Conservation (phyloP, 148 eudicot genomes). For the Diospyros kaki region DNA sequence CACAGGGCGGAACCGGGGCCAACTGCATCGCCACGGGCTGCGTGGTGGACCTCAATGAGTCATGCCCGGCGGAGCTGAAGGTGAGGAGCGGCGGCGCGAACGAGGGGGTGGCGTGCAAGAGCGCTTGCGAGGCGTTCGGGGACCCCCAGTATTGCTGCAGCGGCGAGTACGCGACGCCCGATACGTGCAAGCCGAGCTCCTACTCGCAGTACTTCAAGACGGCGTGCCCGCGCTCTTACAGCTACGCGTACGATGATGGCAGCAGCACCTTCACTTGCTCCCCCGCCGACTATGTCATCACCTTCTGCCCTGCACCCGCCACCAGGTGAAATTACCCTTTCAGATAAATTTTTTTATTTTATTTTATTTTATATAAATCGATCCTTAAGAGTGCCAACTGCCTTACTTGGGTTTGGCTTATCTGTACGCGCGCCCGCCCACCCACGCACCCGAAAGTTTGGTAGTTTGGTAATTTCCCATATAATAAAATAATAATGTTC, state of each 20-base stretch:
- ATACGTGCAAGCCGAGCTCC: conserved; percentile 50
- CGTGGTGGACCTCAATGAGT: conserved; percentile 43
- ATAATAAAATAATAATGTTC: too few species aligned
- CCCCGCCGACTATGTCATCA: conserved; percentile 61
- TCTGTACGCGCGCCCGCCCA: too few species aligned
- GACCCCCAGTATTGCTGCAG: conserved; percentile 69
- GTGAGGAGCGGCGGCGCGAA: conserved; percentile 12
- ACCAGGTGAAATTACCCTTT: conserved; percentile 25
- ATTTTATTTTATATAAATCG: not conserved
- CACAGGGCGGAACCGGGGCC: conserved; percentile 46
- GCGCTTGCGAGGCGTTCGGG: conserved; percentile 80
- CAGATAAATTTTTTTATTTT: not conserved
- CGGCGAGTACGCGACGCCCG: conserved; percentile 57
- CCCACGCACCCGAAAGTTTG: too few species aligned
- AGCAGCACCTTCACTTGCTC: conserved; percentile 71
- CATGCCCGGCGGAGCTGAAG: conserved; percentile 48
- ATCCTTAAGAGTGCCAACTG: not conserved
- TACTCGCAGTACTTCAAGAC: conserved; percentile 68
- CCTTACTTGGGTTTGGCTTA: too few species aligned
- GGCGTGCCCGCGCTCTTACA: conserved; percentile 71
- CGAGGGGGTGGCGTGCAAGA: conserved; percentile 53
- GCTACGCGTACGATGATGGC: conserved; percentile 86
- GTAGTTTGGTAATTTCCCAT: too few species aligned
- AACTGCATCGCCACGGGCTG: conserved; percentile 60
- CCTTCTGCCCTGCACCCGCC: conserved; percentile 56